Percentiles rank a stretch among this genome's conserved stretches.
Conservation (phyloP, 2,329 filamentous ascomycete genomes). For the Colletotrichum sp. region DNA sequence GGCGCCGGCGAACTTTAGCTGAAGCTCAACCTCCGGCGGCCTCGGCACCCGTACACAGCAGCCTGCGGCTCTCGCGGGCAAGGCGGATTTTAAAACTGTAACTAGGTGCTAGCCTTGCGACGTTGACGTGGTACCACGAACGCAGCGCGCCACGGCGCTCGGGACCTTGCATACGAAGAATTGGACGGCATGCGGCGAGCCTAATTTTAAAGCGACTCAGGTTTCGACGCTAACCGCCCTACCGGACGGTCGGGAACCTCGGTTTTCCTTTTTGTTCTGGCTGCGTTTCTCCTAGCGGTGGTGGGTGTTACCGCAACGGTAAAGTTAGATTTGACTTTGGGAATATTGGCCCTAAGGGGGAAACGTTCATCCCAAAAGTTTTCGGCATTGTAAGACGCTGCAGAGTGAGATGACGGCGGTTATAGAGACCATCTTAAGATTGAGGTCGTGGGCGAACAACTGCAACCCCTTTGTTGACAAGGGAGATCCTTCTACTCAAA, state of each 20-base stretch:
- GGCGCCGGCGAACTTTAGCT: neutral
- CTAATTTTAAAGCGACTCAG: neutral
- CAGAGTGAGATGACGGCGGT: neutral
- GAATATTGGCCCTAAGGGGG: neutral
- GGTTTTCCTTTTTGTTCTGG: neutral
- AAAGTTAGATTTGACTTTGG: neutral
- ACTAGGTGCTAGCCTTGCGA: neutral
- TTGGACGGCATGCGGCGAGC: neutral
- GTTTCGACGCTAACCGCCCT: neutral
- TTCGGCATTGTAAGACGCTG: neutral
- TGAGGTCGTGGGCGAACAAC: neutral
- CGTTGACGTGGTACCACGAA: neutral
- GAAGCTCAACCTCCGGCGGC: neutral
- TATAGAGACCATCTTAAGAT: neutral
- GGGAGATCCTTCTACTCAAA: neutral
- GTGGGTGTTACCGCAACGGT: neutral
- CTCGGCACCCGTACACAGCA: neutral
- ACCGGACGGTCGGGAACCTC: neutral
- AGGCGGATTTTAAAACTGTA: neutral
- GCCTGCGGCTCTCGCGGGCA: neutral
- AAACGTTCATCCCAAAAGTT: neutral
- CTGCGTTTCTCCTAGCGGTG: neutral
- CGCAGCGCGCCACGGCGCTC: neutral
- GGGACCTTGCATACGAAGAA: neutral
- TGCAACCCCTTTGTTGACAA: neutral